Base-by-base conservation (phyloP, 2,329 filamentous ascomycete species). In the Cucurbitaria berberidis region DNA sequence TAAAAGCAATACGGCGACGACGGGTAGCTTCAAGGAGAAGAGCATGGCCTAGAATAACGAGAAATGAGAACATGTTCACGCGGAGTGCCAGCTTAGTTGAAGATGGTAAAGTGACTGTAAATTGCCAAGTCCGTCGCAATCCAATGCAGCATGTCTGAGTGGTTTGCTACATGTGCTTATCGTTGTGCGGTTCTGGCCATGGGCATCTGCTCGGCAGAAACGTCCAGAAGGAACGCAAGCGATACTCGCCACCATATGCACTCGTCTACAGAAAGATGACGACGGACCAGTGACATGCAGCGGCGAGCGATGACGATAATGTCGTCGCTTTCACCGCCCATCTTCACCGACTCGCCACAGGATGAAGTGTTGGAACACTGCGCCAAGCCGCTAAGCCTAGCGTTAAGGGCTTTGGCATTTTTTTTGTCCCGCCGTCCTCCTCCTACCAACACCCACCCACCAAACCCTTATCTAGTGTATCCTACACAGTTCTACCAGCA, bases 41-140 rank as follows among this genome's bases (percentile, higher is more conserved):
- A 76, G 71, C 63, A 73, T 77, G 66, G 76, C 73, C 32, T 77
- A 72, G 63, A n/a, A 62, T 54, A 35, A 54, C 40, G 47, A 57
- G 41, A 51, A 45, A 51, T 54, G 53, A 38, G 13, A 51, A 42
- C 48, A 48, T 29, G 32, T 45, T 45, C 5, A 27, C n/a, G 16
- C 15, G 35, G 10, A 19, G 18, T 39, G 21, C 35, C 35, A 9
- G 35, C 15, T 34, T 5, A 5, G 24, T n/a, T 26, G 24, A 26
- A 26, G 13, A n/a, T n/a, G 10, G 29, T 30, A 16, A 34, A n/a
- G 30, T 34, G 30, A 34, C 16, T 34, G 30, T n/a, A 32, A 19
- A 22, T 36, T n/a, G n/a, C n/a, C n/a, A n/a, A n/a, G n/a, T n/a
- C n/a, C n/a, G n/a, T n/a, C n/a, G n/a, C n/a, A n/a, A n/a, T n/a